Evolutionary conservation across 2,329 filamentous ascomycete genomes (phyloP), one percentile per base, ranked within the genome.

Genomic region (Sporothrix luriei): DNA sequence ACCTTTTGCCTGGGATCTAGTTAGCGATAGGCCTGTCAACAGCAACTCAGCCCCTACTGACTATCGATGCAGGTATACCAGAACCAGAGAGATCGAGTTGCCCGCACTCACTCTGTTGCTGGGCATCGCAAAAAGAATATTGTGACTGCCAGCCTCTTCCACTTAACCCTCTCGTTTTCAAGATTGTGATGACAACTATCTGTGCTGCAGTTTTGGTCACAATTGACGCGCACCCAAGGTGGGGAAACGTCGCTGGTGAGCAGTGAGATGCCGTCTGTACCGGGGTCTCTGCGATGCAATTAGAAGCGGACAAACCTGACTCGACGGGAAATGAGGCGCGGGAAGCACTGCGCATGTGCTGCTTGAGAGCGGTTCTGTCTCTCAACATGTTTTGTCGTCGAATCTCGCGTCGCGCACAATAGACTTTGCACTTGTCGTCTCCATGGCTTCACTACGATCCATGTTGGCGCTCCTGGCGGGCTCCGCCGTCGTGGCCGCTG

Each of bases 161-260:
- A 33, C 6, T 9, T 6, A 33, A 4, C 1, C 33, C 29, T 33
- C 33, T 33, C 9, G 33, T 33, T 33, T 33, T 33, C 19, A 4
- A 59, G 55, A 40, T 21, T 33, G 55, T 59, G 55, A 40, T 33
- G 29, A 59, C 29, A 11, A 11, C 33, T 59, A 40, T 33, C 21
- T 16, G 16, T 24, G 52, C 19, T 59, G 55, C 55, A 59, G 40
- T 59, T 59, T 21, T 59, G 55, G 55, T 59, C 55, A 59, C 55
- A 59, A 40, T 59, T 38, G 55, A 59, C 55, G 55, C 55, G 7
- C 33, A 59, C 48, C 21, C 1, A 48, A 48, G 54, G 54, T 16
- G 54, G 29, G 54, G 26, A 5, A 19, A 11, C 1, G 19, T 5
- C 54, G 38, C 16, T 29, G 54, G 55, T n/a, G 55, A 40, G 33